Conservation (phyloP, 164 flowering plant genomes). For the Berberis vulgaris region DNA sequence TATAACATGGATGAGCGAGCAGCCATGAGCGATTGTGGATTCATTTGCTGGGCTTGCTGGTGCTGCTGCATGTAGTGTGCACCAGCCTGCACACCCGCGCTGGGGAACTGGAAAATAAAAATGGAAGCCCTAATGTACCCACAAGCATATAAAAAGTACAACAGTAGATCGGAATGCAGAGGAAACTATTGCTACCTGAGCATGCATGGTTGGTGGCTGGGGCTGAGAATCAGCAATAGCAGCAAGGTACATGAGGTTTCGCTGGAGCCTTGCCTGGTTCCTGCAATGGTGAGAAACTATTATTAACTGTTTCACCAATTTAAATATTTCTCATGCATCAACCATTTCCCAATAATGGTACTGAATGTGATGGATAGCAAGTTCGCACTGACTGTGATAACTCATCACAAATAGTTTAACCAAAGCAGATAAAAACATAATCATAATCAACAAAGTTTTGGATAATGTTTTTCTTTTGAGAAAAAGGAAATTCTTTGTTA, state of each 20-base stretch:
- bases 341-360: no score
- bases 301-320: neutral
- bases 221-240: conserved; percentile 98
- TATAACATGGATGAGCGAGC: conserved; percentile 80
- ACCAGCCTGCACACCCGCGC: conserved; percentile 57
- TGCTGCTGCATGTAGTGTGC: conserved; percentile 59
- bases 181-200: conserved; percentile 45
- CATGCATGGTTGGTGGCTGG: conserved; percentile 65
- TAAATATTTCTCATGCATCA: no score
- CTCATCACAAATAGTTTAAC: no score
- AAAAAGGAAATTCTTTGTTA: no score
- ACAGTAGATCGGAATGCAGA: neutral
- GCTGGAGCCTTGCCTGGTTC: conserved; percentile 78
- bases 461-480: no score
- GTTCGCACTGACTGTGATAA: no score
- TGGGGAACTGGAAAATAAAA: conserved; percentile 32
- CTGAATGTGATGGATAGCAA: no score
- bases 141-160: neutral
- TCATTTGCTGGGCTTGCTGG: conserved; percentile 77
- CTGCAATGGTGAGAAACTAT: conserved; percentile 22
- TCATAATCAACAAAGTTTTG: no score
- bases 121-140: neutral
- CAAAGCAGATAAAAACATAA: no score
- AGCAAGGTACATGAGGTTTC: conserved; percentile 90
- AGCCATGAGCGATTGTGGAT: conserved; percentile 71